Conservation (phyloP, 352 stramenopile genomes). For the Pythium brassicae region DNA sequence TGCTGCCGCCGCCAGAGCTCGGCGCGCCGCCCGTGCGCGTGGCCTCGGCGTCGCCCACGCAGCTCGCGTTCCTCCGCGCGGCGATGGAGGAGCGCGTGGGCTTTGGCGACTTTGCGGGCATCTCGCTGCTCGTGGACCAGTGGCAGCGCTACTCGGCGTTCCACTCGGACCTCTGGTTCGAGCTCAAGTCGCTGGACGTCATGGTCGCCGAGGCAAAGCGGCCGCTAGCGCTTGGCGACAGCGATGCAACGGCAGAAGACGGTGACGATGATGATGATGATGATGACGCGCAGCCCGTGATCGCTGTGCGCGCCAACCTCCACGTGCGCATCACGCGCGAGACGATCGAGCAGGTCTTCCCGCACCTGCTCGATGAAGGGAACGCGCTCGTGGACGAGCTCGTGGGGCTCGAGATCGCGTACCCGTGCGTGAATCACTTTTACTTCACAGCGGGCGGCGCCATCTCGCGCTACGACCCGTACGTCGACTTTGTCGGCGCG, state of each 20-base stretch:
- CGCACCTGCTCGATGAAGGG: conserved; percentile 27
- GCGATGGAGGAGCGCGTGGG: conserved; percentile 31
- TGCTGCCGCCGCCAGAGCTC: conserved; percentile 5
- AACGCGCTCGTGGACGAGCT: conserved; percentile 29
- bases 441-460: conserved; percentile 35
- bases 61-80: conserved; percentile 33
- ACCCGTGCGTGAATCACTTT: conserved; percentile 40
- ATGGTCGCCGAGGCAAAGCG: background rate
- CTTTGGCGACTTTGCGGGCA: conserved; percentile 39
- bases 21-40: conserved; percentile 20
- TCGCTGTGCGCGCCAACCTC: conserved; percentile 26
- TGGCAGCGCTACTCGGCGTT: conserved; percentile 59
- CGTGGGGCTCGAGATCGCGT: conserved; percentile 38
- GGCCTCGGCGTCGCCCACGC: conserved; percentile 14
- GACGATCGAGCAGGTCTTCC: conserved; percentile 57
- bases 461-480: conserved; percentile 36
- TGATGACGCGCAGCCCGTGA: conserved; percentile 15
- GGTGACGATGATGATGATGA: background rate
- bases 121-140: conserved; percentile 35
- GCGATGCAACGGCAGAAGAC: too few relatives aligned
- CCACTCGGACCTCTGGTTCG: conserved; percentile 36
- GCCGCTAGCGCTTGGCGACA: too few relatives aligned
- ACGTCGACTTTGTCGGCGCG: conserved; percentile 35
- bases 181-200: conserved; percentile 37
- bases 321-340: conserved; percentile 35